phyloP scores from a whole-genome alignment of 306 rosid species.

The Gillenia trifoliata region DNA sequence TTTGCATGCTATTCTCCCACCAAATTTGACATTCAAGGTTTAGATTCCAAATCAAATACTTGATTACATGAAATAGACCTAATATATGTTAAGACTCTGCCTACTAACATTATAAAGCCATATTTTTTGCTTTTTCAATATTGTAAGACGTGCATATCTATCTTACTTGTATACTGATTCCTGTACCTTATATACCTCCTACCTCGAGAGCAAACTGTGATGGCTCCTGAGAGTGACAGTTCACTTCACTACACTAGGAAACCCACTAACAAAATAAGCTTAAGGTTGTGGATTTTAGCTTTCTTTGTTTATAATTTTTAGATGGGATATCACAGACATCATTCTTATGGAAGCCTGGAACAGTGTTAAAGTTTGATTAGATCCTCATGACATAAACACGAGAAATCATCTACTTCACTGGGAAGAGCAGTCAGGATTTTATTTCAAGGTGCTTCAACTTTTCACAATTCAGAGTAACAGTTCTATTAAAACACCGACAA shows the following conservation, averaged over 20 bases:
- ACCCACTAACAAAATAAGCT: not conserved
- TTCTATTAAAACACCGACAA: not conserved
- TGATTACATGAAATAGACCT: not conserved
- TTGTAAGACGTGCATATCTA: not conserved
- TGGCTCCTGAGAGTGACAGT: not conserved
- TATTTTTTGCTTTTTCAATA: not conserved
- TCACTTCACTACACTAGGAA: not conserved
- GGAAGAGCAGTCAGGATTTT: not conserved
- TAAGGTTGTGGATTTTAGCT: not conserved
- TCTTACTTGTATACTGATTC: not conserved
- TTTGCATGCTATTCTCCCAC: not conserved
- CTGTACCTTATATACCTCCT: not conserved
- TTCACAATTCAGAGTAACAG: not conserved
- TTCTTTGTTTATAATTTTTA: not conserved
- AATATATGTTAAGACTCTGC: not conserved
- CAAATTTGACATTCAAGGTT: not conserved
- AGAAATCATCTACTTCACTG: not conserved
- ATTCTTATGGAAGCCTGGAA: not conserved
- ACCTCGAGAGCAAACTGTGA: not conserved
- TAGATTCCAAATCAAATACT: not conserved
- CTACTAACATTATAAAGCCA: not conserved
- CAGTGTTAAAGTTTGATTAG: not conserved
- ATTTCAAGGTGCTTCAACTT: not conserved
- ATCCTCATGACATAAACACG: not conserved
- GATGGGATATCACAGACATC: not conserved